Evolutionary conservation across 805 yeast genomes (phyloP), one percentile per base, ranked within the genome.

Genomic region (Metschnikowia chrysomelidarum): DNA sequence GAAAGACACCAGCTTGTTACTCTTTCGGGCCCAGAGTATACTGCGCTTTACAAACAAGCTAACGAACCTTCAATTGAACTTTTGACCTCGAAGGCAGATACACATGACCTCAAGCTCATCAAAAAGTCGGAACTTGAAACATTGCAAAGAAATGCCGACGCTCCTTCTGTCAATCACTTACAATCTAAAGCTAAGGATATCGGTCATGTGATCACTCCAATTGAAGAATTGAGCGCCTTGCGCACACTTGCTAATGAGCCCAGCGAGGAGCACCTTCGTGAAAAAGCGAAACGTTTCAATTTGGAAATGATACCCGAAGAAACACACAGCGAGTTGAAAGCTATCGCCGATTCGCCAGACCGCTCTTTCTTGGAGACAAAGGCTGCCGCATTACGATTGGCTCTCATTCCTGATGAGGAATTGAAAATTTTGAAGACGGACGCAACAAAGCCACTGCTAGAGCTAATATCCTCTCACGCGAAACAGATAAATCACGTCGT

Each of bases 1-100:
- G 69, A 62, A 30, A 54, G 38, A n/a, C 56, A 52, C 27, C 53
- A 54, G 10, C 55, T 46, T 9, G 50, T 62, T 6, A 59, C 70
- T 2, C 47, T 67, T 28, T 33, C 56, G 1, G 53, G 56, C 36
- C 26, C 38, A 1, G 72, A 67, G 38, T 64, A 60, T 31, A 53
- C 69, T 15, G 47, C 50, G 14, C 49, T 67, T 24, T 45, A 22
- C 48, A 55, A 47, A 20, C 42, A 51, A 9, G 69, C 67, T 1
- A 41, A 56, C 36, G 57, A 57, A 7, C 72, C 72, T 14, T 25
- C 56, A 0, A 19, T 50, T 6, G 51, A 53, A 11, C 43, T 46
- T 8, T 30, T 59, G 21, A 12, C 33, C 0, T 4, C 27, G 6
- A 45, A 44, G 18, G 56, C 59, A 6, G 37, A 29, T 4, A 38